Percentiles rank a stretch among this genome's conserved stretches.
These are phyloP conservation scores for Tylopilus balloui DNA, from an alignment of 768 basidiomycete genomes.

Conservation along the genomic window DNA sequence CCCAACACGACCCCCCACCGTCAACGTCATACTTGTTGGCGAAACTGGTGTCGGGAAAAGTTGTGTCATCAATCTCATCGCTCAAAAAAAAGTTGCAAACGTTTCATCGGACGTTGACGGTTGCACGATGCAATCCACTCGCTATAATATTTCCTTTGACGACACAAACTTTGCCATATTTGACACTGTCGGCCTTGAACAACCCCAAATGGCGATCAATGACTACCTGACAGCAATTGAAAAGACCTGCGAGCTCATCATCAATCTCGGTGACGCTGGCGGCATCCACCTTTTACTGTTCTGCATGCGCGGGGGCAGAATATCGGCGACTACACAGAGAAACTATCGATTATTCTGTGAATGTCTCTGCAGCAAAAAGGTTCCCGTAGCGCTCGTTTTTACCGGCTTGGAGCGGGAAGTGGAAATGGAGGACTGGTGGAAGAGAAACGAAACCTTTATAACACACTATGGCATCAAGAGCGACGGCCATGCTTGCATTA, in stretches of 20 bases:
- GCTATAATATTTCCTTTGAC: slow-evolving; percentile 27
- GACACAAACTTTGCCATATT: slow-evolving; percentile 22
- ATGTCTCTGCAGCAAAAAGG: slow-evolving; percentile 34
- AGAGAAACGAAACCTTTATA: slow-evolving; percentile 23
- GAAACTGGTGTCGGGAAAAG: slow-evolving; percentile 37
- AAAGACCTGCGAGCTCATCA: slow-evolving; percentile 33
- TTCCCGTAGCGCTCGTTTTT: slow-evolving; percentile 38
- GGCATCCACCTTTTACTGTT: slow-evolving; percentile 43
- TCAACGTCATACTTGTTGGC: slow-evolving; percentile 41
- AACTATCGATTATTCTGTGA: slow-evolving; percentile 40
- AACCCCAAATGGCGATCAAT: slow-evolving; percentile 27
- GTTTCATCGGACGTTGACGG: slow-evolving; percentile 30
- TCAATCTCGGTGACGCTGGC: slow-evolving; percentile 21
- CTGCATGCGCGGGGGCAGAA: slow-evolving; percentile 37
- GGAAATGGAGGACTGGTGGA: slow-evolving; percentile 36
- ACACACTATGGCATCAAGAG: slow-evolving; percentile 22
- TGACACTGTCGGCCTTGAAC: slow-evolving; percentile 36
- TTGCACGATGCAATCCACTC: slow-evolving; percentile 33
- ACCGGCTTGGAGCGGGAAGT: slow-evolving; percentile 38
- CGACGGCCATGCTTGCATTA: slow-evolving; percentile 32
- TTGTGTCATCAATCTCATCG: slow-evolving; percentile 31
- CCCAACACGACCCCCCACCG: background rate
- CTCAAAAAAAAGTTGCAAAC: slow-evolving; percentile 16
- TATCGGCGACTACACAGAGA: slow-evolving; percentile 33
- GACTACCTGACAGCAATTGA: slow-evolving; percentile 27